Evolutionary conservation across 2,329 filamentous ascomycete genomes (phyloP).

Genomic region (Neopestalotiopsis sp.): DNA sequence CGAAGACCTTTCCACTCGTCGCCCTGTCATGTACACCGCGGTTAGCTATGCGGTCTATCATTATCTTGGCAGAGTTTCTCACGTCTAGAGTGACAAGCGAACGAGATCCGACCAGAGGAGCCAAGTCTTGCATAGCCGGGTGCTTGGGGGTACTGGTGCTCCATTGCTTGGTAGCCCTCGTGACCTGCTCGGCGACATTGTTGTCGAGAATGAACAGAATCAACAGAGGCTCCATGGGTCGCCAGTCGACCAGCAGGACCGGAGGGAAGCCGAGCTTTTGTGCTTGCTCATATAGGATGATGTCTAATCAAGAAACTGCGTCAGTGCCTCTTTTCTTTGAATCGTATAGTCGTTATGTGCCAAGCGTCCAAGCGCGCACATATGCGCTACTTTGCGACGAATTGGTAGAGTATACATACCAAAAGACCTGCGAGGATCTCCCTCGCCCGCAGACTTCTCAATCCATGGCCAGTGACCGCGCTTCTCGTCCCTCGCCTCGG

Average conservation of each 20-base stretch:
- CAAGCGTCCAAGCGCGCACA: background rate
- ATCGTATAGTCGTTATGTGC: background rate
- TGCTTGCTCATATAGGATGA: constrained; percentile 15
- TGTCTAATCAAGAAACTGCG: background rate
- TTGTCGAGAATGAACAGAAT: constrained; percentile 17
- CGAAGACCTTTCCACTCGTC: constrained; percentile 19
- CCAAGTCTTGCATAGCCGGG: constrained; percentile 16
- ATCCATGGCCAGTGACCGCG: constrained; percentile 19
- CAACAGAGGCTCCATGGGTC: constrained; percentile 8
- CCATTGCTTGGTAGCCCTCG: constrained; percentile 9
- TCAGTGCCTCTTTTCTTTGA: background rate
- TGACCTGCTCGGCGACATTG: constrained; percentile 17
- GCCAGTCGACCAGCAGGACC: constrained; percentile 17
- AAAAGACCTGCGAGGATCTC: constrained; percentile 13
- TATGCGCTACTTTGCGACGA: background rate
- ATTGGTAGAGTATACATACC: background rate
- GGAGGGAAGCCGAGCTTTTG: constrained; percentile 16
- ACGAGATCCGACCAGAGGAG: constrained; percentile 13
- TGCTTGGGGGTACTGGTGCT: constrained; percentile 17
- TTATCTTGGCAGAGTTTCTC: background rate
- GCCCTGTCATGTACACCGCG: constrained; percentile 4
- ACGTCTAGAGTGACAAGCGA: constrained; percentile 18
- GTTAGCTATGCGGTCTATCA: background rate
- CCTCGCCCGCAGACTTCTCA: constrained; percentile 14
- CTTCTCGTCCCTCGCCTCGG: constrained; percentile 8